Conservation (phyloP, 75 land plant species). For the Pinus albicaulis region DNA sequence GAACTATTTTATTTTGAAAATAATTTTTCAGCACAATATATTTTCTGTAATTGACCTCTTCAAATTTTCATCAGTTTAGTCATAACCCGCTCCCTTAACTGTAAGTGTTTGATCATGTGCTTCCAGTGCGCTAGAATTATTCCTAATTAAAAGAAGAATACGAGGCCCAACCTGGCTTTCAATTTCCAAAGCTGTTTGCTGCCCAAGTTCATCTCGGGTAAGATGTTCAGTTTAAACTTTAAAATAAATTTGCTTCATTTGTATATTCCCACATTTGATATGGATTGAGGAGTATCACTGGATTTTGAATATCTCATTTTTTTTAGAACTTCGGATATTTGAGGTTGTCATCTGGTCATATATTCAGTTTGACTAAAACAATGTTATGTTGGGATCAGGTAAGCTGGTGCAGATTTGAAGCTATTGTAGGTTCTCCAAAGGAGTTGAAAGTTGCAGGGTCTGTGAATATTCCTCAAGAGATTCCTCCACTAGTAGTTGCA, state of each 20-base stretch:
- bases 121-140: constrained; percentile 88
- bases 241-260: neutral
- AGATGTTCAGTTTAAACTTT: neutral
- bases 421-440: constrained; percentile 72
- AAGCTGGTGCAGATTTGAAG: constrained; percentile 99
- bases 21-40: neutral
- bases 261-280: neutral
- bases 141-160: constrained; percentile 81
- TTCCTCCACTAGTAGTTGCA: constrained; percentile 82
- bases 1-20: too few species aligned
- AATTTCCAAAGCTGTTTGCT: constrained; percentile 58
- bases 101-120: neutral
- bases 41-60: neutral
- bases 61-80: neutral
- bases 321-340: neutral
- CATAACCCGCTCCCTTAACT: neutral
- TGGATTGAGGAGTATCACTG: neutral
- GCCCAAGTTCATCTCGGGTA: constrained; percentile 68
- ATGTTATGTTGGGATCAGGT: constrained; percentile 42
- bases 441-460: constrained; percentile 47
- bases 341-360: too few species aligned
- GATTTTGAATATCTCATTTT: neutral
- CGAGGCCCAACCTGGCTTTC: constrained; percentile 97
- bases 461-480: constrained; percentile 44
- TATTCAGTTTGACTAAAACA: neutral